Conservation (phyloP, 2,329 filamentous ascomycete species). For the Nigrograna mackinnonii region DNA sequence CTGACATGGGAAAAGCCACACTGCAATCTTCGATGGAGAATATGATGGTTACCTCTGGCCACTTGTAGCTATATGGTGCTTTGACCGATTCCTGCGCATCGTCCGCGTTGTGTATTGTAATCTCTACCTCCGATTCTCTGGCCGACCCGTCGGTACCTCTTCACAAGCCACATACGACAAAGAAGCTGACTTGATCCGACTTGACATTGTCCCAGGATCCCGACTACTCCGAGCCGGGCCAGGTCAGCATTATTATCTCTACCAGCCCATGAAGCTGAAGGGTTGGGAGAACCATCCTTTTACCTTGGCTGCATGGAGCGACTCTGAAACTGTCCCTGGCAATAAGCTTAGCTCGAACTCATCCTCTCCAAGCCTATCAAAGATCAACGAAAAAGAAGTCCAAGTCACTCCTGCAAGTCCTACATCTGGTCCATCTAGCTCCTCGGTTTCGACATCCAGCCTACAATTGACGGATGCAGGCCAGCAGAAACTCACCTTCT, state of each 20-base stretch:
- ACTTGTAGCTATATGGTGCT: constrained; percentile 53
- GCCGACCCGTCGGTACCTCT: constrained; percentile 38
- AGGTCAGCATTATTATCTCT: constrained; percentile 56
- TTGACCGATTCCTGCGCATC: constrained; percentile 53
- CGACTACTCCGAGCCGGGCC: constrained; percentile 40
- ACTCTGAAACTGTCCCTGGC: too few species aligned
- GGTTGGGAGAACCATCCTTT: constrained; percentile 58
- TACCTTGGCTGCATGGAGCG: constrained; percentile 23
- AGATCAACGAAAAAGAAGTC: too few species aligned
- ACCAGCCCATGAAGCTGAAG: constrained; percentile 46
- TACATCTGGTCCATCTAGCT: constrained; percentile 28
- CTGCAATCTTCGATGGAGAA: constrained; percentile 55
- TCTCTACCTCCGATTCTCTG: constrained; percentile 50
- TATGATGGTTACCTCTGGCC: constrained; percentile 57
- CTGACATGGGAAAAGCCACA: constrained; percentile 43
- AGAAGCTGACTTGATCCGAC: constrained; percentile 48
- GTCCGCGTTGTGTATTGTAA: too few species aligned
- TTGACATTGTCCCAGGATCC: constrained; percentile 47
- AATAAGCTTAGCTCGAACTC: too few species aligned
- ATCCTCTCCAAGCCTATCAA: neutral
- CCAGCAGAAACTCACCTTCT: constrained; percentile 43
- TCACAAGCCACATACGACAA: constrained; percentile 49
- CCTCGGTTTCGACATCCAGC: constrained; percentile 17
- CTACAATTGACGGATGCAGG: constrained; percentile 2
- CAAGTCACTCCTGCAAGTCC: constrained; percentile 7